Conservation (phyloP, 805 yeast species). For the Cyberlindnera euphorbiiphila region DNA sequence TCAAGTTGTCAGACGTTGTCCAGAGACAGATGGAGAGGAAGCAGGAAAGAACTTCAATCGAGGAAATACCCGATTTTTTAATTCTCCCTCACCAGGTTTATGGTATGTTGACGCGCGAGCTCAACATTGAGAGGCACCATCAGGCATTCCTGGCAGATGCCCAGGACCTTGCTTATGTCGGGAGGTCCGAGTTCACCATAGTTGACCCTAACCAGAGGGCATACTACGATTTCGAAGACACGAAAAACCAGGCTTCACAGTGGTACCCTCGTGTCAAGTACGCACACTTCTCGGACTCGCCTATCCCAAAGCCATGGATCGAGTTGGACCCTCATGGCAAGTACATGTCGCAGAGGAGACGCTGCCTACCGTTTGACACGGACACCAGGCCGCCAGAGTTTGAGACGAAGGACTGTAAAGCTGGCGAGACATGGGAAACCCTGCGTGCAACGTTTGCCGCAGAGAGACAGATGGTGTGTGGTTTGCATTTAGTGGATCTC, state of each 20-base stretch:
- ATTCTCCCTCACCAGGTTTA: slow-evolving; percentile 48
- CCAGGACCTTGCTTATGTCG: slow-evolving; percentile 32
- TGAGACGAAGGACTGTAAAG: slow-evolving; percentile 18
- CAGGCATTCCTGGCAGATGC: slow-evolving; percentile 40
- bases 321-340: slow-evolving; percentile 4
- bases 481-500: too few species aligned
- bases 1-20: slow-evolving; percentile 23
- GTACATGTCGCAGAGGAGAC: slow-evolving; percentile 18
- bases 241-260: slow-evolving; percentile 9
- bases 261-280: slow-evolving; percentile 34
- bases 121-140: slow-evolving; percentile 35
- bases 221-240: slow-evolving; percentile 16
- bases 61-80: slow-evolving; percentile 25
- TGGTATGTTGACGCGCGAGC: slow-evolving; percentile 49
- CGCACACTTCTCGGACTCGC: slow-evolving; percentile 63
- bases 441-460: slow-evolving; percentile 11
- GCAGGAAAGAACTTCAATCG: too few species aligned
- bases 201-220: slow-evolving; percentile 12
- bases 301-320: slow-evolving; percentile 65
- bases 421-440: slow-evolving; percentile 22
- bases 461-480: slow-evolving; percentile 22
- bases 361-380: slow-evolving; percentile 16
- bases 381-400: slow-evolving; percentile 12
- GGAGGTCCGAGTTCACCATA: background rate
- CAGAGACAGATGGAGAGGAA: slow-evolving; percentile 10